Conservation (phyloP, 139 green algal species). For the Coccomyxa sp. region DNA sequence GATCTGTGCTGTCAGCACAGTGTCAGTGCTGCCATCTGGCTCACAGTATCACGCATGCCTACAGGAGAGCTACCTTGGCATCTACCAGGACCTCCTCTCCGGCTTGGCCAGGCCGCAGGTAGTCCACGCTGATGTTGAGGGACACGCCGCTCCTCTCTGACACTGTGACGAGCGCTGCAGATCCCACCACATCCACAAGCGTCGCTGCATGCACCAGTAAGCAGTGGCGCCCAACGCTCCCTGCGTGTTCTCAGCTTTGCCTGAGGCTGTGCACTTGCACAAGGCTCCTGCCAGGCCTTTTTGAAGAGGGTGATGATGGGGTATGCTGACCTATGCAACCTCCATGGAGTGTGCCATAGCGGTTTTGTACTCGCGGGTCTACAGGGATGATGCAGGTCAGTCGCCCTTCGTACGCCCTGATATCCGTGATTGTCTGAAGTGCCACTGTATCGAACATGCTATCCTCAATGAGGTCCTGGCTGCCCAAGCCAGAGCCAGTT, state of each 20-base stretch:
- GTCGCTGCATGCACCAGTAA: background rate
- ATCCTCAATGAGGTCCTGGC: background rate
- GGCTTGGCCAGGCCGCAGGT: background rate
- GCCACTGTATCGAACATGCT: background rate
- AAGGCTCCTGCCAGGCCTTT: too few species aligned
- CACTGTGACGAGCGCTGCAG: background rate
- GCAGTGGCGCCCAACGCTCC: background rate
- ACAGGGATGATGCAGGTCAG: background rate
- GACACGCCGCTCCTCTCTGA: background rate
- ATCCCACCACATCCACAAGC: background rate
- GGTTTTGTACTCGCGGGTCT: background rate
- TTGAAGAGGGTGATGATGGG: background rate
- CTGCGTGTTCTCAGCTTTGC: background rate
- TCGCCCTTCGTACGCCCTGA: background rate
- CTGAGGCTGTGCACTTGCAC: background rate
- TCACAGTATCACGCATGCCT: too few species aligned
- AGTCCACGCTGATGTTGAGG: background rate
- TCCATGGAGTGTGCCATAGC: background rate
- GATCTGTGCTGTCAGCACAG: background rate
- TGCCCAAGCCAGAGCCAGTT: background rate
- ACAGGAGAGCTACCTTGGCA: background rate
- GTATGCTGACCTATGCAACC: background rate
- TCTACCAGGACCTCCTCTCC: background rate
- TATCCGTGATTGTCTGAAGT: background rate
- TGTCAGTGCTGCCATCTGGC: background rate